Evolutionary conservation across 2,329 filamentous ascomycete species (phyloP), one percentile per base, ranked within the genome.

Genomic region (Fusarium robinianum): DNA sequence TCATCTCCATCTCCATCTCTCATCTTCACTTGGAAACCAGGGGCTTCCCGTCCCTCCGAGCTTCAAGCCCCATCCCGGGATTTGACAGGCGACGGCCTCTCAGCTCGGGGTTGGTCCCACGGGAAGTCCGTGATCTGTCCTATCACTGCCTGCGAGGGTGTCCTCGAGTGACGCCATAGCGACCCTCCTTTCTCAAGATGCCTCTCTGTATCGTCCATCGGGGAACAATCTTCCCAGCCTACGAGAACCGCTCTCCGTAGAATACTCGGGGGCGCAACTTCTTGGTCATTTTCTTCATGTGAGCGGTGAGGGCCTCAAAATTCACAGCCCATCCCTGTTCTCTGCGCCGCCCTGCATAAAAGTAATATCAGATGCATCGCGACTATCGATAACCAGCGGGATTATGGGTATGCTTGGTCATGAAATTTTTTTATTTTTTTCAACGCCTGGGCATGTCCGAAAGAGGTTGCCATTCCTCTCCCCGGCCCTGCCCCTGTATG

Each of bases 21-120:
- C 50, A 47, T 51, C 51, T 51, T 49, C 12, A n/a, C n/a, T n/a
- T n/a, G n/a, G n/a, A 52, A 55, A 48, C 51, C 24, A 49, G 51
- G 51, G 36, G 51, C 48, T 37, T 49, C 25, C 49, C 49, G 41
- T 30, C 16, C 30, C 27, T 32, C 38, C 25, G 32, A 41, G 37
- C 31, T 40, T 16, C 30, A 35, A 34, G 41, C 39, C 44, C 35
- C 38, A 42, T 35, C 36, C 53, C 53, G 41, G 43, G 51, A 39
- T 57, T 53, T 57, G 49, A 49, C 56, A 59, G 47, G 53, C 38
- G 56, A 55, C 51, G 34, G 48, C 39, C 55, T 55, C 48, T 14
- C 34, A 26, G 49, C 53, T 51, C 26, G 40, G 55, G 49, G 37
- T 8, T 21, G 25, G 10, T 36, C 41, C 36, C 38, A 25, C 42